phyloP scores from a whole-genome alignment of 495 filamentous ascomycete species.

The Hypoxylon rickii region DNA sequence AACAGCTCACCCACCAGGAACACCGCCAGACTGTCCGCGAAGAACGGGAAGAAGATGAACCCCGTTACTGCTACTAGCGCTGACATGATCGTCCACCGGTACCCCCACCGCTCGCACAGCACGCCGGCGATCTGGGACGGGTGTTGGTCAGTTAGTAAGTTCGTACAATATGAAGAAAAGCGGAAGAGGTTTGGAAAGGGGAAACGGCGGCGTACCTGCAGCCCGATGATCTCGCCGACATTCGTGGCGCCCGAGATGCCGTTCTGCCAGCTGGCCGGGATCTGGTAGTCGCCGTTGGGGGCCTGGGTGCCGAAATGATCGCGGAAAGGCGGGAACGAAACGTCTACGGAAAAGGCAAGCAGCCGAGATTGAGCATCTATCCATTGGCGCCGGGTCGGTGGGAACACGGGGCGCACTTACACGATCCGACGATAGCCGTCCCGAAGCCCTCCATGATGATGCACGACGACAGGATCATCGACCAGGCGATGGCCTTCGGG shows the following conservation, averaged over 20 bases:
- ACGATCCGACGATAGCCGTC: slow-evolving; percentile 40
- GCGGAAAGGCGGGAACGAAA: slow-evolving; percentile 37
- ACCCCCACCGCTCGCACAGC: slow-evolving; percentile 37
- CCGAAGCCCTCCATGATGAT: slow-evolving; percentile 61
- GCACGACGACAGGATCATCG: slow-evolving; percentile 53
- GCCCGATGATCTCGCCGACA: slow-evolving; percentile 47
- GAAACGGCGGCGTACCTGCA: slow-evolving; percentile 27
- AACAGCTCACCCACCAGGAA: slow-evolving; percentile 70
- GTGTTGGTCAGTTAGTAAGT: slow-evolving; percentile 23
- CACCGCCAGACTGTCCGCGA: slow-evolving; percentile 62
- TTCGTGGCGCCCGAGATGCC: slow-evolving; percentile 45
- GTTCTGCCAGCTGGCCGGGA: slow-evolving; percentile 46
- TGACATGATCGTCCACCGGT: slow-evolving; percentile 43
- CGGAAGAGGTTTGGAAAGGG: slow-evolving; percentile 38
- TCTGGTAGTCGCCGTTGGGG: slow-evolving; percentile 37
- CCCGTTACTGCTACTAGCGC: slow-evolving; percentile 51
- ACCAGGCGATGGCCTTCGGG: slow-evolving; percentile 53
- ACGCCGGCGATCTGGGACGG: slow-evolving; percentile 38
- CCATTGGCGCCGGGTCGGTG: background rate
- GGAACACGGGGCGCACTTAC: slow-evolving; percentile 20
- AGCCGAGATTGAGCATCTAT: no score
- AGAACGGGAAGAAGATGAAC: slow-evolving; percentile 63
- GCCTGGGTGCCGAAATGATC: slow-evolving; percentile 32
- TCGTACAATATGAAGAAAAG: slow-evolving; percentile 14
- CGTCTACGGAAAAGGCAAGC: slow-evolving; percentile 14